These are phyloP conservation scores for Ascochyta clinopodiicola DNA, from an alignment of 2,329 filamentous ascomycete genomes.

Conservation along the genomic window DNA sequence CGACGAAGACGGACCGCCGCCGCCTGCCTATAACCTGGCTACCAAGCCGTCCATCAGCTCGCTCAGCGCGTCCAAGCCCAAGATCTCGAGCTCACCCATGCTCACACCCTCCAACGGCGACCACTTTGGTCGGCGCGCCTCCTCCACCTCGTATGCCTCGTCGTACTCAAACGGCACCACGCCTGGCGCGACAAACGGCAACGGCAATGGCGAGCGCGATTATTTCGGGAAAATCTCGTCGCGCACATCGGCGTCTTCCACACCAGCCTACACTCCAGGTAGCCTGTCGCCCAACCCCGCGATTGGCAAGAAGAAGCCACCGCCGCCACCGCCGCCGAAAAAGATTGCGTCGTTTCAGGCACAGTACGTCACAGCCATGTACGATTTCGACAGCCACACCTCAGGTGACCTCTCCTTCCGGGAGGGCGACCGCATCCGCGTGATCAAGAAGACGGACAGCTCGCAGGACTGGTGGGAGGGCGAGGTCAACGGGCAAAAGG, in stretches of 20 bases:
- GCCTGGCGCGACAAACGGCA: slow-evolving; percentile 1
- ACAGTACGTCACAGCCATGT: slow-evolving; percentile 74
- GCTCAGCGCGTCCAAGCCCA: slow-evolving; percentile 43
- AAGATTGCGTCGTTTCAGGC: slow-evolving; percentile 58
- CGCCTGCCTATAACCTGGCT: slow-evolving; percentile 36
- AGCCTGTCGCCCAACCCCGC: slow-evolving; percentile 52
- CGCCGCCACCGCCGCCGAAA: slow-evolving; percentile 73
- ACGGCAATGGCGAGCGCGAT: slow-evolving; percentile 36
- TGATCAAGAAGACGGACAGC: slow-evolving; percentile 79
- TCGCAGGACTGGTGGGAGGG: slow-evolving; percentile 91
- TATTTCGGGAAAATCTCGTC: slow-evolving; percentile 54
- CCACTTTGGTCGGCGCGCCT: slow-evolving; percentile 38
- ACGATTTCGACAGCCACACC: slow-evolving; percentile 74
- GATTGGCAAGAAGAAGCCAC: slow-evolving; percentile 73
- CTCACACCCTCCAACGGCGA: slow-evolving; percentile 42
- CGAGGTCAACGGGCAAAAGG: slow-evolving; percentile 70
- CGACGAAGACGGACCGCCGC: slow-evolving; percentile 34
- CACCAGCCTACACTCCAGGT: slow-evolving; percentile 29
- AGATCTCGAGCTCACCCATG: slow-evolving; percentile 43
- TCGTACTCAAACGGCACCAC: slow-evolving; percentile 36
- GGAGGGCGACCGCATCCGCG: slow-evolving; percentile 78
- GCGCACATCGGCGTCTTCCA: slow-evolving; percentile 42
- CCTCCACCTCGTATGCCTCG: slow-evolving; percentile 41
- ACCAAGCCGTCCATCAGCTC: slow-evolving; percentile 46
- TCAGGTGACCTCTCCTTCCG: slow-evolving; percentile 74